Percentiles rank a stretch among this genome's conserved stretches.
Conservation (phyloP, 1,139 yeast genomes). For the Yamadazyma sp. region DNA sequence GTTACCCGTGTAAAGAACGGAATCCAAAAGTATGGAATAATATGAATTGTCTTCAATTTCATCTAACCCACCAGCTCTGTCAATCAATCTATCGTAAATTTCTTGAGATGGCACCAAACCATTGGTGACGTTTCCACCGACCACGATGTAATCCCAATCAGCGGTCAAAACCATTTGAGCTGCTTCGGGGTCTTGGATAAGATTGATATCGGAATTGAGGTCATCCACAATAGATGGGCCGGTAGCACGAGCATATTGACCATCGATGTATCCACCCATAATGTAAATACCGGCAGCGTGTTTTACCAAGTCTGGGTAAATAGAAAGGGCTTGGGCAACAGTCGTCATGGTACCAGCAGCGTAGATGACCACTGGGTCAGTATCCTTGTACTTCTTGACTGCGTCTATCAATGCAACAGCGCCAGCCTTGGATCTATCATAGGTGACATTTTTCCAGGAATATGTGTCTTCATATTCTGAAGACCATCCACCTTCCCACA, state of each 20-base stretch:
- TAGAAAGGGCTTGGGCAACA: slow-evolving; percentile 40
- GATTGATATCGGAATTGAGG: slow-evolving; percentile 40
- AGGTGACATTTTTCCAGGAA: slow-evolving; percentile 28
- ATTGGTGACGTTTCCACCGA: slow-evolving; percentile 44
- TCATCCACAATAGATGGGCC: slow-evolving; percentile 29
- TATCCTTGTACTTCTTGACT: slow-evolving; percentile 26
- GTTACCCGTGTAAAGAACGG: slow-evolving; percentile 31
- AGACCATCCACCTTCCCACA: slow-evolving; percentile 44
- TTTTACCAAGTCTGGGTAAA: slow-evolving; percentile 36
- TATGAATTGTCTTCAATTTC: slow-evolving; percentile 23
- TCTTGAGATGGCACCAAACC: slow-evolving; percentile 36
- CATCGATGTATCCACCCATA: slow-evolving; percentile 45
- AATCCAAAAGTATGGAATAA: slow-evolving; percentile 21
- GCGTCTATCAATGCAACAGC: slow-evolving; percentile 40
- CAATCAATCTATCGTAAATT: slow-evolving; percentile 30
- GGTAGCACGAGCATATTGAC: slow-evolving; percentile 33
- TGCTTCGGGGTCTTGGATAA: slow-evolving; percentile 45
- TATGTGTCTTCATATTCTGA: slow-evolving; percentile 28
- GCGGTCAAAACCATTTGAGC: slow-evolving; percentile 42
- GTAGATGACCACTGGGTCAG: slow-evolving; percentile 33
- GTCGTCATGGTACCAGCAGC: slow-evolving; percentile 44
- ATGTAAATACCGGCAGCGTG: slow-evolving; percentile 39
- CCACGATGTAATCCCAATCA: slow-evolving; percentile 32
- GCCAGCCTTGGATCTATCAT: slow-evolving; percentile 27
- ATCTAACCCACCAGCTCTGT: slow-evolving; percentile 29